Base-by-base conservation (phyloP, 1,139 yeast species). In the Yamadazyma membranifaciens region DNA sequence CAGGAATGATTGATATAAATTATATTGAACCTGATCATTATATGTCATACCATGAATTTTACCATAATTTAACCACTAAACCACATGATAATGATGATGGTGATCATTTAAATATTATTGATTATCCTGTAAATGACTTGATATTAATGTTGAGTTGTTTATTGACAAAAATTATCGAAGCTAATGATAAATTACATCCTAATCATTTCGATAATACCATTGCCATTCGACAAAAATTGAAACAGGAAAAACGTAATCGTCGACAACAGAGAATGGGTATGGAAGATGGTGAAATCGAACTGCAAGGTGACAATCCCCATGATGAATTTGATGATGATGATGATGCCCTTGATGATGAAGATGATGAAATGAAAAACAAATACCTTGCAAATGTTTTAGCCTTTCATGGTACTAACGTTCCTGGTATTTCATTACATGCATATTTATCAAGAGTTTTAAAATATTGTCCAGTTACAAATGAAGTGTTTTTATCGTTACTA, bases 381-480 rank as follows among this genome's bases (percentile, higher is more conserved):
- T 82, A 80, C 56, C 71, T 80, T 36, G 85, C 87, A 11, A 84
- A 83, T 54, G 91, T 92, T 2, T 66, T 91, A 45, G 94, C 97
- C 36, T 92, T 92, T 60, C 97, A 89, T 59, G 98, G 98, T 14
- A 81, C 96, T 39, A 94, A 91, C 58, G 83, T 92, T 12, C 99
- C 99, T 1, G 96, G 95, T 10, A 92, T 92, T 41, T 81, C 92
- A 9, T 73, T 94, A 38, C 91, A 88, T 56, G 94, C 96, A 13
- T 92, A 92, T 60, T 73, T 92, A 45, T 78, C 89, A 31, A 80
- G 98, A 55, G 94, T 92, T 25, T 77, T 92, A 57, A 92, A 91
- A 62, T 94, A 92, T 63, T 92, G 99, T 62, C 98, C 99, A 0
- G 94, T 94, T 15, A 91, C 98, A 2, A 92, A 92, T 63, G 98